A percentile compares a stretch with the other conserved stretches of the same genome.
These are phyloP conservation scores for Rubus idaeus DNA, from an alignment of 306 rosid genomes.

Conservation along the genomic window DNA sequence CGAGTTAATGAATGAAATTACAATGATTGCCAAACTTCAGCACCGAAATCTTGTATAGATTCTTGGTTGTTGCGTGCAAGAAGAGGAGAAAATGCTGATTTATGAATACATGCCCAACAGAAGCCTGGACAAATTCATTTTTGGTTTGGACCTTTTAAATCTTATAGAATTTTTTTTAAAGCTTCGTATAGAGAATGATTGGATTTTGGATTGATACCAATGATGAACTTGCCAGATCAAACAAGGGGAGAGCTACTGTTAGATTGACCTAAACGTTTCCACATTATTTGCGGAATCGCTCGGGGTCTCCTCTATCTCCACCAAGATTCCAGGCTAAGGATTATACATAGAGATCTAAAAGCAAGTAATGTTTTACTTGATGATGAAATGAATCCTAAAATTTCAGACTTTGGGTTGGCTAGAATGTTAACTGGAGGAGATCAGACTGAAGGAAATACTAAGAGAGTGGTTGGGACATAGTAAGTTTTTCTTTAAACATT, in stretches of 20 bases:
- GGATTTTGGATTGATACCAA: neutral
- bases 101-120: slow-evolving; percentile 27
- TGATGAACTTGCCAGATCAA: slow-evolving; percentile 13
- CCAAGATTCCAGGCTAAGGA: slow-evolving; percentile 19
- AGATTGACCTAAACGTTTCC: slow-evolving; percentile 20
- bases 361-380: too few species aligned
- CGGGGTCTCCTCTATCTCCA: slow-evolving; percentile 29
- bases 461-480: slow-evolving; percentile 13
- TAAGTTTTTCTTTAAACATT: slow-evolving; percentile 18
- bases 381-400: too few species aligned
- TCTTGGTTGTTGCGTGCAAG: slow-evolving; percentile 53
- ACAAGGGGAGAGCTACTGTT: neutral
- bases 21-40: slow-evolving; percentile 58
- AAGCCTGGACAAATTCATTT: slow-evolving; percentile 66
- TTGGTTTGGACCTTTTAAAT: slow-evolving; percentile 40
- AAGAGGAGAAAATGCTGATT: slow-evolving; percentile 46
- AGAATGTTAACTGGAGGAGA: slow-evolving; percentile 33
- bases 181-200: neutral
- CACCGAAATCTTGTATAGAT: slow-evolving; percentile 11
- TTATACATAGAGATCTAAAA: too few species aligned
- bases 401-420: too few species aligned
- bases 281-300: neutral
- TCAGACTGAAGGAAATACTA: slow-evolving; percentile 39
- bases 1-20: slow-evolving; percentile 61
- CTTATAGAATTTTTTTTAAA: neutral